Evolutionary conservation across 164 flowering plant species (phyloP), one percentile per base, ranked within the genome.

Genomic region (Hamamelis virginiana): DNA sequence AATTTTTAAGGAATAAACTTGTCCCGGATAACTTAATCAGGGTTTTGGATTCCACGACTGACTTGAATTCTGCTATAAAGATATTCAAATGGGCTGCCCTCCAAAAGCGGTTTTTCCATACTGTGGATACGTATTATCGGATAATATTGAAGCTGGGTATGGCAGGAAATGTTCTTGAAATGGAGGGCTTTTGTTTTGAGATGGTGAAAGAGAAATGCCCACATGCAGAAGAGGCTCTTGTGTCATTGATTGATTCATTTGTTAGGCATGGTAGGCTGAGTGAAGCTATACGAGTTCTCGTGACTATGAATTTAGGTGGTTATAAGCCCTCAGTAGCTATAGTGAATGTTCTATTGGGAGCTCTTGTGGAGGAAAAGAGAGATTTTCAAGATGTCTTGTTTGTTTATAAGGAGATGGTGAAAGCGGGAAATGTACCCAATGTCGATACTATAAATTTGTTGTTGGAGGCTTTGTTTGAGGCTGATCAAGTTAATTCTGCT

Each of bases 401-500:
- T 72, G 83, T 84, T 61, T 91, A 91, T 56, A 87, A 91, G 81
- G 96, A 89, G 74, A 86, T 91, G 80, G 93, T 91, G 76, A 91
- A 85, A 76, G 78, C 85, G 0, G 88, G 89, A 38, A 74, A 72
- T 66, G 48, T 76, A 38, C 96, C 96, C 0, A 82, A 71, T 56
- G 78, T 86, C 61, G 85, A 83, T 9, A 84, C 88, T 1, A 70
- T 88, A 77, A 90, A 90, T 77, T 75, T 66, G 72, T 65, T 90
- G 66, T 69, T 90, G 60, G 87, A 87, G 69, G 83, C 79, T 62
- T 78, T 91, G 67, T 78, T 82, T 74, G 82, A 80, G 51, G 63
- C 79, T 1, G 73, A 65, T 33, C 64, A 63, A 53, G 67, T 80
- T 60, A 84, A 83, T 22, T 64, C 71, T 55, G 91, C 89, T 56